Evolutionary conservation across 2,329 filamentous ascomycete species (phyloP).

Genomic region (Epichloe festucae): DNA sequence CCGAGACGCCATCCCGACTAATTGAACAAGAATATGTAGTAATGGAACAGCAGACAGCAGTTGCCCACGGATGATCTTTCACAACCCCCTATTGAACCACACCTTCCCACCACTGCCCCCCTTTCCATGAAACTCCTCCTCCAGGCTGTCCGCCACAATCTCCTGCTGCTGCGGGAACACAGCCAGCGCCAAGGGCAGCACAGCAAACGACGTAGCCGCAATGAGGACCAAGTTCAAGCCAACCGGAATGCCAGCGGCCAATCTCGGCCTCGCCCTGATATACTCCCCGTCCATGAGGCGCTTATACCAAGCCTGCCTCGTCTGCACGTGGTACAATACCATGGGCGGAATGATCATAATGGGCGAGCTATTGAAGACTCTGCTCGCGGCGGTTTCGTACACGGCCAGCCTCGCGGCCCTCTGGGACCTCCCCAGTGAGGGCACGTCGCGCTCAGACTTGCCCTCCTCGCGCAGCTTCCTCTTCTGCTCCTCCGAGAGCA

Average conservation of each 20-base stretch:
- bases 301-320: slow-evolving; percentile 26
- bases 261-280: slow-evolving; percentile 62
- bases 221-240: slow-evolving; percentile 84
- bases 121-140: slow-evolving; percentile 73
- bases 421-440: slow-evolving; percentile 72
- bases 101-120: slow-evolving; percentile 72
- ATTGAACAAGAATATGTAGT: neutral
- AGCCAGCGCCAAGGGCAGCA: slow-evolving; percentile 76
- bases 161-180: slow-evolving; percentile 87
- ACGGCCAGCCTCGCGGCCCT: slow-evolving; percentile 84
- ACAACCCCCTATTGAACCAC: slow-evolving; percentile 92
- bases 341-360: slow-evolving; percentile 95
- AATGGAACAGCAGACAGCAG: neutral
- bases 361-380: slow-evolving; percentile 86
- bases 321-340: slow-evolving; percentile 70
- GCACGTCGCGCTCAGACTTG: slow-evolving; percentile 49
- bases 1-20: neutral
- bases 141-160: slow-evolving; percentile 61
- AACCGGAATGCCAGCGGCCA: slow-evolving; percentile 41
- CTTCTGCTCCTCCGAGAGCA: slow-evolving; percentile 59
- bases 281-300: slow-evolving; percentile 51
- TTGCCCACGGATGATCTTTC: slow-evolving; percentile 11
- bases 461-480: slow-evolving; percentile 41
- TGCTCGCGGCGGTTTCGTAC: slow-evolving; percentile 79
- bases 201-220: slow-evolving; percentile 73